A percentile compares a stretch with the other conserved stretches of the same genome.
Evolutionary conservation across 2,329 filamentous ascomycete species (phyloP).

Genomic region (Tolypocladium album): DNA sequence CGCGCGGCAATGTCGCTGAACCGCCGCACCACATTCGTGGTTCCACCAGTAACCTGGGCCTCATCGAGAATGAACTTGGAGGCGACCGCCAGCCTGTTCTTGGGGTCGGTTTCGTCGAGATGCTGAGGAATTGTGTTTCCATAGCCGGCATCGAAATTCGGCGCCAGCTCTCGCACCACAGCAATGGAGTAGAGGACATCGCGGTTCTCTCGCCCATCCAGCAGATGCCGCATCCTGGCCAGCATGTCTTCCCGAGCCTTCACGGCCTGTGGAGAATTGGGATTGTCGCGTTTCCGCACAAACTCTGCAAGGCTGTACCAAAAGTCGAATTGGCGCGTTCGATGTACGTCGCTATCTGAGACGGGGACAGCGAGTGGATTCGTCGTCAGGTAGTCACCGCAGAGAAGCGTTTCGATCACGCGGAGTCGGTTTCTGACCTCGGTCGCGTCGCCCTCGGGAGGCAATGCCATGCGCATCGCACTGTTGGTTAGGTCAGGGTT

Average conservation of each 20-base stretch:
- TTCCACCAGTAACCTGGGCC: conserved; percentile 52
- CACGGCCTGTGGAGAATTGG: conserved; percentile 28
- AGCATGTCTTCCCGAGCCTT: conserved; percentile 56
- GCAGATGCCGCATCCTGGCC: conserved; percentile 52
- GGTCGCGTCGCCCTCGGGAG: conserved; percentile 45
- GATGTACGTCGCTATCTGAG: conserved; percentile 39
- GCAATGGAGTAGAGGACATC: conserved; percentile 87
- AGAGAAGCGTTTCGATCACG: conserved; percentile 67
- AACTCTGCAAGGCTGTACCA: conserved; percentile 70
- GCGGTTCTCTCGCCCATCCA: conserved; percentile 75
- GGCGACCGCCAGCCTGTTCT: conserved; percentile 56
- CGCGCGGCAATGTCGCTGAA: conserved; percentile 56
- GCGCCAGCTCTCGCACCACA: conserved; percentile 64
- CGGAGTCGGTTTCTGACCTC: conserved; percentile 61
- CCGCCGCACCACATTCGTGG: conserved; percentile 62
- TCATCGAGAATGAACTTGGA: conserved; percentile 60
- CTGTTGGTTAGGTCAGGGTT: conserved; percentile 23
- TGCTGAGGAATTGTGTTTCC: conserved; percentile 46
- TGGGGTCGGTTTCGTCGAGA: conserved; percentile 55
- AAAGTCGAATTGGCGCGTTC: conserved; percentile 61
- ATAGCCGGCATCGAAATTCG: conserved; percentile 49
- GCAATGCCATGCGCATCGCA: conserved; percentile 23
- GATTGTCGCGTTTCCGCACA: conserved; percentile 47
- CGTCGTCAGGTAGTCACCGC: conserved; percentile 51
- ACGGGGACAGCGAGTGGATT: conserved; percentile 46